phyloP scores from a whole-genome alignment of 192 early-diverging fungal species.

The Umbelopsis vinacea region DNA sequence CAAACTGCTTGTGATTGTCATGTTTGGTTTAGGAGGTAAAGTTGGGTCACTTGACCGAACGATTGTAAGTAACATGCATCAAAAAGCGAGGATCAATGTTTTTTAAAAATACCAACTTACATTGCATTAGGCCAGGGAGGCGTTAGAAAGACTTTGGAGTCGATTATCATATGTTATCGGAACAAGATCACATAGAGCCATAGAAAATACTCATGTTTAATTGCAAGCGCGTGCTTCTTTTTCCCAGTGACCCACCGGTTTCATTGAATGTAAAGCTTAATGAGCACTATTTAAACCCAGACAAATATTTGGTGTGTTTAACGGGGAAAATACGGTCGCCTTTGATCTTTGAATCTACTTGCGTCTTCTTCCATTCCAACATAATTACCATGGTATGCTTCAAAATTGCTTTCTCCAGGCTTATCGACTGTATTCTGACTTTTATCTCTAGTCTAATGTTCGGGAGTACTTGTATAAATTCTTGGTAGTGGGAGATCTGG shows the following conservation, averaged over 20 bases:
- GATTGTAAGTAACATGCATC: constrained; percentile 21
- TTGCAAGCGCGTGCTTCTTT: background rate
- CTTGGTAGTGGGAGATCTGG: constrained; percentile 63
- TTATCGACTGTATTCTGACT: background rate
- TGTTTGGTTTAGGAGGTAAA: constrained; percentile 17
- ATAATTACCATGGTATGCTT: background rate
- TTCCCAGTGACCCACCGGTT: background rate
- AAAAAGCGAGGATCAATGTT: background rate
- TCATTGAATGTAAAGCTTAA: background rate
- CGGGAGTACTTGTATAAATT: constrained; percentile 65
- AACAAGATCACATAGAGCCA: background rate
- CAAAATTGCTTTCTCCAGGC: background rate
- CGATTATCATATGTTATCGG: constrained; percentile 18
- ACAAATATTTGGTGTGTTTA: background rate
- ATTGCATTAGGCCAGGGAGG: constrained; percentile 22
- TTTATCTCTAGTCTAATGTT: constrained; percentile 33
- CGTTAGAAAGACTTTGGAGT: constrained; percentile 25
- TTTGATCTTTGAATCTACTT: background rate
- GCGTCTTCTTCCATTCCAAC: background rate
- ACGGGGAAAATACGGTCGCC: background rate
- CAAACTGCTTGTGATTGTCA: constrained; percentile 18
- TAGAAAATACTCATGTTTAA: constrained; percentile 2
- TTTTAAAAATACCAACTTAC: background rate
- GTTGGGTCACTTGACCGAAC: constrained; percentile 21
- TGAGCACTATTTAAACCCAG: background rate